phyloP scores from a whole-genome alignment of 768 basidiomycete genomes.

The Infundibulicybe gibba region DNA sequence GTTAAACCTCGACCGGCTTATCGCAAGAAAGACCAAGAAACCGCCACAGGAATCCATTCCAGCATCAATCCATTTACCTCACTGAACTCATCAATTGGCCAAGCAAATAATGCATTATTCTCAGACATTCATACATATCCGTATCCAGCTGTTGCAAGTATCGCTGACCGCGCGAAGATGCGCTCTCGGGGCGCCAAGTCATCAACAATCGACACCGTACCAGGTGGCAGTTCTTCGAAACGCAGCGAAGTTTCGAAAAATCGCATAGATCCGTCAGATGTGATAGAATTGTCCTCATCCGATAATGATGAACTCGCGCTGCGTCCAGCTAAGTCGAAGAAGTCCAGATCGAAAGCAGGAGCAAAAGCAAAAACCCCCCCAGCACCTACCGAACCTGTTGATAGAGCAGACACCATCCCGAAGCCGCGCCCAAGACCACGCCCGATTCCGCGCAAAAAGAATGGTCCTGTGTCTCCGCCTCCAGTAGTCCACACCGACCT shows the following conservation, averaged over 20 bases:
- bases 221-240: slow-evolving; percentile 2
- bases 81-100: neutral
- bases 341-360: slow-evolving; percentile 19
- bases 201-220: neutral
- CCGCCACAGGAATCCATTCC: slow-evolving; percentile 1
- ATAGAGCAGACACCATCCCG: slow-evolving; percentile 4
- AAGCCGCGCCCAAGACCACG: slow-evolving; percentile 7
- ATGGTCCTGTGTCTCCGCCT: neutral
- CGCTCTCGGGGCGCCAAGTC: slow-evolving; percentile 36
- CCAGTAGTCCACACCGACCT: neutral
- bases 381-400: too few relatives aligned
- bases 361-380: slow-evolving; percentile 12
- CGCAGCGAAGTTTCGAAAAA: slow-evolving; percentile 1
- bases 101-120: neutral
- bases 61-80: neutral
- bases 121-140: slow-evolving; percentile 8
- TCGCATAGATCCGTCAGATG: slow-evolving; percentile 15
- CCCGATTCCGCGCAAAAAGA: slow-evolving; percentile 4
- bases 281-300: slow-evolving; percentile 45
- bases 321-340: slow-evolving; percentile 13
- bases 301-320: slow-evolving; percentile 34
- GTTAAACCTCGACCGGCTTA: slow-evolving; percentile 25
- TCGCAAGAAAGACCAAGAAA: slow-evolving; percentile 4
- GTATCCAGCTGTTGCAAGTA: slow-evolving; percentile 23
- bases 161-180: slow-evolving; percentile 59